Percentiles rank a stretch among this genome's conserved stretches.
Conservation (phyloP, 306 rosid species). For the Nissolia schottii region DNA sequence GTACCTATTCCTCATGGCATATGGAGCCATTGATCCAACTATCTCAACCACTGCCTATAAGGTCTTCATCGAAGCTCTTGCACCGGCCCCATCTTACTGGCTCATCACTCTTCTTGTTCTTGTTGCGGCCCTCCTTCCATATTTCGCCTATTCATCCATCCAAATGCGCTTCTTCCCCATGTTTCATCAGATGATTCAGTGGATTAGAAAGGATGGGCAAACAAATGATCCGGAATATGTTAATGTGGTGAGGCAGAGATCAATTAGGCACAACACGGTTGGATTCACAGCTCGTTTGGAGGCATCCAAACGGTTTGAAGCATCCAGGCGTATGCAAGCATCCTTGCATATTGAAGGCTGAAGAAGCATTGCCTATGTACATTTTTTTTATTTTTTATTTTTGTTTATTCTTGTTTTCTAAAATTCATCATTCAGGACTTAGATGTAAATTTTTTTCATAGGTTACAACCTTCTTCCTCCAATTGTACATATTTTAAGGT, state of each 20-base stretch:
- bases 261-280: constrained; percentile 65
- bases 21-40: constrained; percentile 73
- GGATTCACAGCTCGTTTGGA: constrained; percentile 88
- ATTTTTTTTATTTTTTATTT: neutral
- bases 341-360: constrained; percentile 27
- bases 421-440: neutral
- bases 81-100: constrained; percentile 85
- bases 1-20: constrained; percentile 80
- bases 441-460: constrained; percentile 39
- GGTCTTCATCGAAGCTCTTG: constrained; percentile 88
- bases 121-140: constrained; percentile 61
- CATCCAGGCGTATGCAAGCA: constrained; percentile 54
- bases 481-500: constrained; percentile 41
- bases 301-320: constrained; percentile 44
- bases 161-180: constrained; percentile 84
- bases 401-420: neutral
- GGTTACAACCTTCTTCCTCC: constrained; percentile 28
- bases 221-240: constrained; percentile 77
- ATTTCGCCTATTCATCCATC: constrained; percentile 54
- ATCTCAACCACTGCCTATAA: constrained; percentile 80
- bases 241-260: constrained; percentile 68
- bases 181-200: constrained; percentile 85
- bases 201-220: constrained; percentile 78
- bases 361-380: neutral
- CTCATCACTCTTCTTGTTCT: constrained; percentile 59